Conservation (phyloP, 2,329 filamentous ascomycete species). For the Clarireedia monteithiana region DNA sequence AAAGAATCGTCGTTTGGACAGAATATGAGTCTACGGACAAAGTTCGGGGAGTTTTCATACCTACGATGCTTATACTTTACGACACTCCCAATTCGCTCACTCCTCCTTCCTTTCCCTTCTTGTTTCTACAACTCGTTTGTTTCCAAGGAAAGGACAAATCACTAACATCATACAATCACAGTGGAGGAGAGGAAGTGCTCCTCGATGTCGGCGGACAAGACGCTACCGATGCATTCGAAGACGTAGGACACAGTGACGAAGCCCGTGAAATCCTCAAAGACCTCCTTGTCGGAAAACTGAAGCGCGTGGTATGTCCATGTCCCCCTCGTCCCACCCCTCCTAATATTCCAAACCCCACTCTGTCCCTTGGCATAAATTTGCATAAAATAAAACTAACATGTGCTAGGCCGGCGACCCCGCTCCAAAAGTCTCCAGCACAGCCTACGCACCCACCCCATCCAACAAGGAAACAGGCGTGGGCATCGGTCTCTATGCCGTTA, state of each 20-base stretch:
- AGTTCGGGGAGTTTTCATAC: background rate
- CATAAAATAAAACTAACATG: background rate
- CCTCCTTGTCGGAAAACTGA: constrained; percentile 67
- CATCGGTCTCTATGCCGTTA: constrained; percentile 70
- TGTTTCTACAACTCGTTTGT: background rate
- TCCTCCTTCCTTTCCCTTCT: background rate
- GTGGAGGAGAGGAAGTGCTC: constrained; percentile 96
- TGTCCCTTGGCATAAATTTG: background rate
- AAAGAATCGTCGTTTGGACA: too few relatives aligned
- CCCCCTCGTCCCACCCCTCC: constrained; percentile 7
- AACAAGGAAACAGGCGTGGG: constrained; percentile 49
- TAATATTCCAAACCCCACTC: background rate
- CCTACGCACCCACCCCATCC: constrained; percentile 35
- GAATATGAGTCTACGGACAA: background rate
- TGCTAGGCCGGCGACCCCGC: constrained; percentile 66
- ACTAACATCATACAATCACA: constrained; percentile 33
- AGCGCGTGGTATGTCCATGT: constrained; percentile 65
- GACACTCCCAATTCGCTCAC: too few relatives aligned
- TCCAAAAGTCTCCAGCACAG: constrained; percentile 38
- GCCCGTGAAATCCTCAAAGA: constrained; percentile 85
- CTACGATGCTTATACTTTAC: background rate
- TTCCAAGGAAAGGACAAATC: background rate
- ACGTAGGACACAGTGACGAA: constrained; percentile 98
- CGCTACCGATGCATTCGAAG: constrained; percentile 95
- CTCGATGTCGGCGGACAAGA: constrained; percentile 95